Evolutionary conservation across 495 filamentous ascomycete species (phyloP).

Genomic region (Thozetella sp.): DNA sequence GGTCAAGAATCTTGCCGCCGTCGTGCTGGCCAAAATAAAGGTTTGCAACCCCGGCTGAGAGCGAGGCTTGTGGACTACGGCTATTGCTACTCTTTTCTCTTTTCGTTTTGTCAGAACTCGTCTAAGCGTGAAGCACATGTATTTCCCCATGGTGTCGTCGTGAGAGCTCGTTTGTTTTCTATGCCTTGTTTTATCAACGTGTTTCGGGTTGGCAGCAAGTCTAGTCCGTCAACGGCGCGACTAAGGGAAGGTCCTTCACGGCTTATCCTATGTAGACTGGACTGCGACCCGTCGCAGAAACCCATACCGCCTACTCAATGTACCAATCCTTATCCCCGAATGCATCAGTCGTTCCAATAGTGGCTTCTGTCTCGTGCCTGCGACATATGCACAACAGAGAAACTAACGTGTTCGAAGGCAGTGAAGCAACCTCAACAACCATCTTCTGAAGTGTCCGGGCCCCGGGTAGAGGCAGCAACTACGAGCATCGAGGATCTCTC

Average conservation of each 20-base stretch:
- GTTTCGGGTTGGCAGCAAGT: neutral
- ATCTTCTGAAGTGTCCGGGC: slow-evolving; percentile 29
- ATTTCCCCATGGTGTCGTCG: too few species aligned
- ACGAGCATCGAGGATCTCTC: slow-evolving; percentile 73
- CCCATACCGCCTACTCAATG: neutral
- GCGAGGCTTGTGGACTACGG: slow-evolving; percentile 4
- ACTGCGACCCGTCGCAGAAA: neutral
- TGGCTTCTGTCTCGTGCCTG: too few species aligned
- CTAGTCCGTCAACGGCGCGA: neutral
- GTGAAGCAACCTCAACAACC: too few species aligned
- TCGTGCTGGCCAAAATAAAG: slow-evolving; percentile 78
- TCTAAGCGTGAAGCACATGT: too few species aligned
- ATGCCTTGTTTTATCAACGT: too few species aligned
- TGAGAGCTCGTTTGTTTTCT: too few species aligned
- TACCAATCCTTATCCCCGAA: too few species aligned
- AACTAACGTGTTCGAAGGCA: too few species aligned
- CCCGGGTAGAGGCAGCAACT: slow-evolving; percentile 44
- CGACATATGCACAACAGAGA: too few species aligned
- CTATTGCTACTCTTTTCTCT: neutral
- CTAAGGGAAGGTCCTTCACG: neutral
- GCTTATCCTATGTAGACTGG: neutral
- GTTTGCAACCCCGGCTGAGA: slow-evolving; percentile 34
- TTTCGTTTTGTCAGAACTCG: neutral
- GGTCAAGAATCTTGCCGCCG: slow-evolving; percentile 71
- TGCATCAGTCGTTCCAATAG: too few species aligned